These are phyloP conservation scores for Diaporthe caulivora DNA, from an alignment of 2,329 filamentous ascomycete species.

Conservation along the genomic window DNA sequence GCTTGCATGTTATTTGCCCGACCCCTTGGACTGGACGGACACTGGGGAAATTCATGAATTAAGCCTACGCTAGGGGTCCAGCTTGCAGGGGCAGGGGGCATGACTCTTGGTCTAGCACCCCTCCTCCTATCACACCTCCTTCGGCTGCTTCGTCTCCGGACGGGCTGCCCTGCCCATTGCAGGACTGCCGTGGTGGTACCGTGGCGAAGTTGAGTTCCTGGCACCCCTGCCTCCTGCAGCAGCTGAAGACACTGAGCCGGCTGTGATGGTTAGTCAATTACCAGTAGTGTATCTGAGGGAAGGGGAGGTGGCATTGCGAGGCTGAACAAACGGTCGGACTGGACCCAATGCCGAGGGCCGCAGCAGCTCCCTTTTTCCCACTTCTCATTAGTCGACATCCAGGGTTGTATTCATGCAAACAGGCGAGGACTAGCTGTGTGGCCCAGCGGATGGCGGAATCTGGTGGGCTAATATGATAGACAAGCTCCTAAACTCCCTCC, in stretches of 20 bases:
- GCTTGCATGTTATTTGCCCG: neutral
- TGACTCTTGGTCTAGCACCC: conserved; percentile 3
- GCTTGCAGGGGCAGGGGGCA: conserved; percentile 21
- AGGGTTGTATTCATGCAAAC: conserved; percentile 9
- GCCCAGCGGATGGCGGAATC: neutral
- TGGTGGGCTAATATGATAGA: neutral
- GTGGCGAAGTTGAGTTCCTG: neutral
- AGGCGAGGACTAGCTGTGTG: conserved; percentile 3
- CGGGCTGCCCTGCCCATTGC: neutral
- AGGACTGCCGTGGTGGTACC: neutral
- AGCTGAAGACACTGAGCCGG: neutral
- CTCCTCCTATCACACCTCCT: too few relatives aligned
- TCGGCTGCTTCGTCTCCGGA: conserved; percentile 12
- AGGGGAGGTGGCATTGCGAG: neutral
- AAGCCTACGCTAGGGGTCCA: conserved; percentile 21
- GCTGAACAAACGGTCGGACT: conserved; percentile 23
- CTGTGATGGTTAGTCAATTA: too few relatives aligned
- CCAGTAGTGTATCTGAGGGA: conserved; percentile 1
- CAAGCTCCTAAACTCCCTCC: neutral
- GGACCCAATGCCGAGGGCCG: neutral
- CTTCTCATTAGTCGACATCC: neutral
- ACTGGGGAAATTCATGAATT: conserved; percentile 27
- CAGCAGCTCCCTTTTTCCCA: neutral
- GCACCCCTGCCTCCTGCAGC: conserved; percentile 22
- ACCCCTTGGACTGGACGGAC: neutral